Base-by-base conservation (phyloP, 169 alveolate genomes). In the Plasmodium inui region DNA sequence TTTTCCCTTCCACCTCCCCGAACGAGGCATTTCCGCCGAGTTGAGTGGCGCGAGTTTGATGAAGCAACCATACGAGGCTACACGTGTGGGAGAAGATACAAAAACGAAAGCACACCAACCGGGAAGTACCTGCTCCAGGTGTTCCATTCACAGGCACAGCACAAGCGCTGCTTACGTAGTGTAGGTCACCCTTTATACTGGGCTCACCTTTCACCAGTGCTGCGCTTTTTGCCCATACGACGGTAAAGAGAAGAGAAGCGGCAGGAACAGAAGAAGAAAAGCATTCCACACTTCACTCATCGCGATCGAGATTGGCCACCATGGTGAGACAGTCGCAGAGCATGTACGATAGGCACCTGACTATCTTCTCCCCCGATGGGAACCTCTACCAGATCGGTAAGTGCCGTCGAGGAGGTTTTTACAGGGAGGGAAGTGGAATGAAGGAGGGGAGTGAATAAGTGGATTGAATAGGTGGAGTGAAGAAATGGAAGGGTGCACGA, bases 311-410 rank as follows among this genome's bases (percentile, higher is more conserved):
- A 26, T n/a, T 30, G 70, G 50, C 12, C 55, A 96, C 94, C 94
- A 97, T 97, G 98, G 97, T 98, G 44, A 89, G 98, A 92, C 96
- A 95, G 72, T 96, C 98, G 26, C 98, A 97, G 81, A 93, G 98
- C 44, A 97, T 95, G 78, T 98, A 98, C 86, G 99, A 98, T 89
- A 95, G 99, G 81, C 99, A 98, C 92, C 97, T 98, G 41, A 97
- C 99, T 53, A 98, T 99, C 82, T 99, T 99, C 96, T 98, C 99
- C 17, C 99, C 99, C 32, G 99, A 99, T 81, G 99, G 99, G n/a
- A 97, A 98, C 93, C 96, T 99, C 67, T 99, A 98, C 79, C 99
- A 99, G 96, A 98, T 99, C 7, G 99, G 99, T 98, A 96, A 30
- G 94, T 9, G 7, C 39, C n/a, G 19, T 22, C 46, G 22, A 17